Evolutionary conservation across 2,329 filamentous ascomycete genomes (phyloP).

Genomic region (Cordyceps fumosorosea): DNA sequence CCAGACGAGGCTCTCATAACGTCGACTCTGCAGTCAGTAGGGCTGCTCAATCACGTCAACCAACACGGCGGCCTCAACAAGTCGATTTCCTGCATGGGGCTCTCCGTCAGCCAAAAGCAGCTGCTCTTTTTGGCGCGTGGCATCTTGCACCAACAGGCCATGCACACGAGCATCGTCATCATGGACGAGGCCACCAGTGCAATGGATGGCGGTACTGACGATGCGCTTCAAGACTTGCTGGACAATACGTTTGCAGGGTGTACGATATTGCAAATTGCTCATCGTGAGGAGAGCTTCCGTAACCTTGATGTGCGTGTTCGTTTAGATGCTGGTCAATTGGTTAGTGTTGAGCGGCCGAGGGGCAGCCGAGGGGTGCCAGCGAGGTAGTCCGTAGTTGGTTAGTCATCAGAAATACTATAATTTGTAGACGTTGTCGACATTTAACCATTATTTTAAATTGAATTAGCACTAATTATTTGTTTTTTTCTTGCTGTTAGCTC

Average conservation of each 20-base stretch:
- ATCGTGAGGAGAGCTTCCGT: not conserved
- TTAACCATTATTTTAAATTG: no score
- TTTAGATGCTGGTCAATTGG: not conserved
- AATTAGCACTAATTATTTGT: no score
- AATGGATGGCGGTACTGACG: not conserved
- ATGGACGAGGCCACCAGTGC: slow-evolving; percentile 7
- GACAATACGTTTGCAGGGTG: not conserved
- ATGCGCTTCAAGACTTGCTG: not conserved
- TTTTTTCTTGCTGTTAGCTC: no score
- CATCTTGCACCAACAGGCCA: slow-evolving; percentile 1
- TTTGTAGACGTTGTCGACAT: no score
- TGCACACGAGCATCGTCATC: not conserved
- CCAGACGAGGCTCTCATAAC: not conserved
- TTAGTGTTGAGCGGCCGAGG: not conserved
- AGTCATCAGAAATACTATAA: no score
- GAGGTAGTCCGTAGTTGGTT: no score
- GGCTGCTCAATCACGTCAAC: not conserved
- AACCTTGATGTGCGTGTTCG: not conserved
- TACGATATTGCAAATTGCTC: not conserved
- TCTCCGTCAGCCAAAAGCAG: slow-evolving; percentile 3
- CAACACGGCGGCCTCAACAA: not conserved
- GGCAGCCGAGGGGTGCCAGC: no score
- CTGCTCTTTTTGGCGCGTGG: not conserved
- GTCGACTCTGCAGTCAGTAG: not conserved
- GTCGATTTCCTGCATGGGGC: not conserved